Evolutionary conservation across 2,329 filamentous ascomycete species (phyloP).

Genomic region (Scopulariopsis brevicaulis): DNA sequence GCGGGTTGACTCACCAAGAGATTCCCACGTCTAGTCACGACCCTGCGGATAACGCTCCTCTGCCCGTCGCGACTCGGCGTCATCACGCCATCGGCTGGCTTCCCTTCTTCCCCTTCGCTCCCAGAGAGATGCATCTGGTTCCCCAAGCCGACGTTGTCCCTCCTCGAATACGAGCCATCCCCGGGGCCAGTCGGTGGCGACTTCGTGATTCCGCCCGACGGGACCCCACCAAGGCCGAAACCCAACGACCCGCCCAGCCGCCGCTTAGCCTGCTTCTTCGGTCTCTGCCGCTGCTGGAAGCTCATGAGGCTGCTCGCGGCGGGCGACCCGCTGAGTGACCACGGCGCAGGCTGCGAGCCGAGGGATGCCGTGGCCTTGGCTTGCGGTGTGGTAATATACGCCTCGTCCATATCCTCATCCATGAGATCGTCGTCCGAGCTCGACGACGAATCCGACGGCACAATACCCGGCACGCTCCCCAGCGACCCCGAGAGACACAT

Average conservation of each 20-base stretch:
- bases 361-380: not conserved
- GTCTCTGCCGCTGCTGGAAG: slow-evolving; percentile 66
- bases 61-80: slow-evolving; percentile 42
- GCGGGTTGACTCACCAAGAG: slow-evolving; percentile 53
- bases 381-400: slow-evolving; percentile 75
- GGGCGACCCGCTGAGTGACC: slow-evolving; percentile 41
- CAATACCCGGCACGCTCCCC: slow-evolving; percentile 55
- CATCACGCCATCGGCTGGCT: slow-evolving; percentile 30
- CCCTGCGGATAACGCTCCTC: slow-evolving; percentile 67
- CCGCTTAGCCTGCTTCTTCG: slow-evolving; percentile 55
- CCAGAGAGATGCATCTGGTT: slow-evolving; percentile 77
- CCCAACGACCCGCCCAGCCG: slow-evolving; percentile 36
- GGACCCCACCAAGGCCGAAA: slow-evolving; percentile 32
- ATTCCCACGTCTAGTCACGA: slow-evolving; percentile 80
- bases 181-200: slow-evolving; percentile 54
- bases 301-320: slow-evolving; percentile 54
- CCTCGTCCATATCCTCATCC: slow-evolving; percentile 69
- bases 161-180: slow-evolving; percentile 40
- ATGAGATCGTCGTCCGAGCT: slow-evolving; percentile 59
- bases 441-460: slow-evolving; percentile 68
- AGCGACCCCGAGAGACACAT: slow-evolving; percentile 65
- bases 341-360: slow-evolving; percentile 36
- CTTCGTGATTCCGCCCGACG: slow-evolving; percentile 37
- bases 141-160: slow-evolving; percentile 83
- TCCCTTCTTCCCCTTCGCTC: slow-evolving; percentile 50